phyloP scores from a whole-genome alignment of 495 filamentous ascomycete genomes.

The Lasiosphaeriaceae sp. region DNA sequence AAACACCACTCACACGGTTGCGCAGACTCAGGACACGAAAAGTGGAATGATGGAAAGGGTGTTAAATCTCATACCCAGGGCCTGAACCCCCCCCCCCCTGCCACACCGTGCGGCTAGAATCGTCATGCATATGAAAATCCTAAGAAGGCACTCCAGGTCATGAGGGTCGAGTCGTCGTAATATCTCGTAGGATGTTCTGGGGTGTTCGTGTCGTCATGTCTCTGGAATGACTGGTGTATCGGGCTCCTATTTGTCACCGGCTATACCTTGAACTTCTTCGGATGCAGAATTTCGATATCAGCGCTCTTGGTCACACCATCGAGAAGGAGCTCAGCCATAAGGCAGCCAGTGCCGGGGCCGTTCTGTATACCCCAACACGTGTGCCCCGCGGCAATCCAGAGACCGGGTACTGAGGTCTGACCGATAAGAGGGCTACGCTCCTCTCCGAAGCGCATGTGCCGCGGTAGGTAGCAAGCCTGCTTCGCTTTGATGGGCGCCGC shows the following conservation, averaged over 20 bases:
- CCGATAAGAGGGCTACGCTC: constrained; percentile 72
- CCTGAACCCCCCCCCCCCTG: too few relatives aligned
- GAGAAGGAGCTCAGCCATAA: constrained; percentile 82
- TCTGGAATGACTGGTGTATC: too few relatives aligned
- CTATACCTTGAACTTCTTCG: constrained; percentile 50
- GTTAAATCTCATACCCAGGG: too few relatives aligned
- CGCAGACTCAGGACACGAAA: too few relatives aligned
- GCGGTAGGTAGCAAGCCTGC: constrained; percentile 95
- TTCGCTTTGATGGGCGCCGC: constrained; percentile 72
- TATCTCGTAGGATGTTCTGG: too few relatives aligned
- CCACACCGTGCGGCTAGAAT: too few relatives aligned
- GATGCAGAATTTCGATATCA: constrained; percentile 66
- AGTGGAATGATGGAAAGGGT: too few relatives aligned
- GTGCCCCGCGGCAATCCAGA: constrained; percentile 85
- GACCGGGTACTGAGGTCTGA: constrained; percentile 64
- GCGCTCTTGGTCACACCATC: constrained; percentile 77
- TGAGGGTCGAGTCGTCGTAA: too few relatives aligned
- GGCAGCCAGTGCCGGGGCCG: constrained; percentile 82
- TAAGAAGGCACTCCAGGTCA: too few relatives aligned
- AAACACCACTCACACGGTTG: too few relatives aligned
- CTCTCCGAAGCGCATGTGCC: constrained; percentile 53
- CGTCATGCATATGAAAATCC: too few relatives aligned
- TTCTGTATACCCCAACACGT: constrained; percentile 99
- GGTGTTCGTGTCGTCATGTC: too few relatives aligned
- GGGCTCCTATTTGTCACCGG: background rate